Percentiles rank a stretch among this genome's conserved stretches.
These are phyloP conservation scores for Trichoderma atrobrunneum DNA, from an alignment of 2,329 filamentous ascomycete genomes.

Conservation along the genomic window DNA sequence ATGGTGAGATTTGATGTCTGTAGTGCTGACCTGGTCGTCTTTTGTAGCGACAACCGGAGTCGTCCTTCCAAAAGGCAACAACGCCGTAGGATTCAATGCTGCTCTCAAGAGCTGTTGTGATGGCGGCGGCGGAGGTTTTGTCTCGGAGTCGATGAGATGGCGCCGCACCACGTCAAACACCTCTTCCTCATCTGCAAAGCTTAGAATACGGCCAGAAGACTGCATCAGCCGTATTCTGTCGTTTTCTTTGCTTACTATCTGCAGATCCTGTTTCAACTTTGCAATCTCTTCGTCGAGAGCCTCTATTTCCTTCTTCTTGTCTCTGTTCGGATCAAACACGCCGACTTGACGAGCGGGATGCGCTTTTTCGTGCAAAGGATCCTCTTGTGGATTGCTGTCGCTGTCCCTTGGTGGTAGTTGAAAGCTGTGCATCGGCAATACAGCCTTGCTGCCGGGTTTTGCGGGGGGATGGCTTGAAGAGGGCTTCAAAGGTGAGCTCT, in stretches of 20 bases:
- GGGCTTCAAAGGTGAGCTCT: conserved; percentile 51
- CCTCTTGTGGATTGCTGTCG: background rate
- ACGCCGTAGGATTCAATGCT: conserved; percentile 49
- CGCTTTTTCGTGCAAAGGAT: conserved; percentile 22
- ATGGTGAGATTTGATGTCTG: conserved; percentile 58
- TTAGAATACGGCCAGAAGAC: conserved; percentile 37
- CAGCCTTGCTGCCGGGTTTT: conserved; percentile 5
- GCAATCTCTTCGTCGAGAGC: conserved; percentile 55
- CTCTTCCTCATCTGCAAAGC: conserved; percentile 35
- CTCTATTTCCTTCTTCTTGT: conserved; percentile 53
- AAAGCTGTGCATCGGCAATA: conserved; percentile 7
- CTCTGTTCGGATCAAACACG: conserved; percentile 41
- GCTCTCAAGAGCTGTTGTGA: conserved; percentile 46
- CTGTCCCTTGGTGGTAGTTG: background rate
- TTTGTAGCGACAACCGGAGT: conserved; percentile 27
- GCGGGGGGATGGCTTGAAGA: conserved; percentile 31
- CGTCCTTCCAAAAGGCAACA: conserved; percentile 50
- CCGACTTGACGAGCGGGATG: conserved; percentile 43
- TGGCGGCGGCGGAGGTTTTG: conserved; percentile 26
- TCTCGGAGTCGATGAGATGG: conserved; percentile 39
- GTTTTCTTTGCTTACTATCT: conserved; percentile 56
- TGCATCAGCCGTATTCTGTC: conserved; percentile 47
- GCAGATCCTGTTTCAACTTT: conserved; percentile 57
- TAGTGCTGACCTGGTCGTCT: conserved; percentile 33
- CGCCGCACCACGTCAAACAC: conserved; percentile 41